Evolutionary conservation across 1,284 basidiomycete species (phyloP).

Genomic region (Macrocybe sp.): DNA sequence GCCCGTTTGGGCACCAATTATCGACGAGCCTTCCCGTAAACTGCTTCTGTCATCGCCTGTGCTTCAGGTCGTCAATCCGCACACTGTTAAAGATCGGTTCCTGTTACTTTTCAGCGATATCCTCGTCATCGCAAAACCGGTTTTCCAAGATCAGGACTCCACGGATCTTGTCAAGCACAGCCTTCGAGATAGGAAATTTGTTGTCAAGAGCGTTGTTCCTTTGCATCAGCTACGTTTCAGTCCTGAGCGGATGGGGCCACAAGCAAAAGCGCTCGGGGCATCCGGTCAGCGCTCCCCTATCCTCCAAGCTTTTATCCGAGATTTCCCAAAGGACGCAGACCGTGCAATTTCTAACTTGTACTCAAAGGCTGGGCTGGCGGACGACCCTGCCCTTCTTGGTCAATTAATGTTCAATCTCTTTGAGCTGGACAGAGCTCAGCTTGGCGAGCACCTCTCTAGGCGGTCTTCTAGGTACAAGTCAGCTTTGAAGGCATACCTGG

Average conservation of each 20-base stretch:
- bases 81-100: constrained; percentile 94
- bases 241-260: constrained; percentile 57
- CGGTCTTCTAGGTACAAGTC: constrained; percentile 53
- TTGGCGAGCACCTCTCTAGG: constrained; percentile 80
- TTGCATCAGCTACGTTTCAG: constrained; percentile 68
- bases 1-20: constrained; percentile 54
- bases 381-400: constrained; percentile 67
- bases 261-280: constrained; percentile 37
- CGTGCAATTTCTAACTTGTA: constrained; percentile 64
- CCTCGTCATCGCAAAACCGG: constrained; percentile 80
- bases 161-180: constrained; percentile 57
- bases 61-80: constrained; percentile 89
- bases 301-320: constrained; percentile 65
- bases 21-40: constrained; percentile 85
- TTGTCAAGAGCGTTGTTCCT: constrained; percentile 85
- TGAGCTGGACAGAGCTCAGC: constrained; percentile 78
- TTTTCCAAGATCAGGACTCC: constrained; percentile 57
- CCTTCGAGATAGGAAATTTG: constrained; percentile 76
- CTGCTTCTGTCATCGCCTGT: constrained; percentile 83
- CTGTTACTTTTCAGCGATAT: constrained; percentile 95
- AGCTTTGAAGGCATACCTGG: constrained; percentile 80
- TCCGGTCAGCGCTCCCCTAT: constrained; percentile 46
- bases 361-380: constrained; percentile 47
- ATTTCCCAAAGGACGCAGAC: constrained; percentile 74
- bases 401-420: constrained; percentile 81